Evolutionary conservation across 1,284 basidiomycete genomes (phyloP), one percentile per base, ranked within the genome.

Genomic region (Dichomitus squalens): DNA sequence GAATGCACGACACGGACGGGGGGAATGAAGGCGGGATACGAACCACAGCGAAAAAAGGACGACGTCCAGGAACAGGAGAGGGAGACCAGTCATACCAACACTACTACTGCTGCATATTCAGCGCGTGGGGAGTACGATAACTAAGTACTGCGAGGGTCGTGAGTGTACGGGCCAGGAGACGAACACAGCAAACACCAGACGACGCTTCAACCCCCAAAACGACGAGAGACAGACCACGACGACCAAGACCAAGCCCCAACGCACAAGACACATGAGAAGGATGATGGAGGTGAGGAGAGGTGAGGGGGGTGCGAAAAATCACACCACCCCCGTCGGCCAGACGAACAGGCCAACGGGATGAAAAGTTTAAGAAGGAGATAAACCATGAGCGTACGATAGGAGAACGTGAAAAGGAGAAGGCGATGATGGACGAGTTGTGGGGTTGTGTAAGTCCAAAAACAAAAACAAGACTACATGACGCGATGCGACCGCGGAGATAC

Each of bases 401-500:
- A 20, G 12, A 11, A 18, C 47, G 33, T 25, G 34, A 25, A 12
- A 25, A 23, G 36, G 33, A 36, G 23, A 34, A 38, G 23, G 23
- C 23, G 21, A 33, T n/a, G 14, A 20, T 49, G 34, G 33, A 49
- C 35, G 25, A 21, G n/a, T n/a, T n/a, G n/a, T n/a, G n/a, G n/a
- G n/a, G n/a, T n/a, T n/a, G n/a, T n/a, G 27, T 9, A 21, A 43
- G 57, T 57, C 54, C 60, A 55, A 55, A 40, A 47, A 53, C 25
- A 29, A 31, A 33, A 25, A 46, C n/a, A 7, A 55, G 44, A 60
- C 57, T 57, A 62, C 57, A 62, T 33, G 54, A 41, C 43, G 55
- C 47, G 29, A 41, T 44, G 54, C 48, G 54, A 44, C 41, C 53
- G 53, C 41, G 49, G 34, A 55, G 40, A 61, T 58, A 61, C 59